Conservation (phyloP, 371 early-diverging fungal genomes). For the Modicella reniformis region DNA sequence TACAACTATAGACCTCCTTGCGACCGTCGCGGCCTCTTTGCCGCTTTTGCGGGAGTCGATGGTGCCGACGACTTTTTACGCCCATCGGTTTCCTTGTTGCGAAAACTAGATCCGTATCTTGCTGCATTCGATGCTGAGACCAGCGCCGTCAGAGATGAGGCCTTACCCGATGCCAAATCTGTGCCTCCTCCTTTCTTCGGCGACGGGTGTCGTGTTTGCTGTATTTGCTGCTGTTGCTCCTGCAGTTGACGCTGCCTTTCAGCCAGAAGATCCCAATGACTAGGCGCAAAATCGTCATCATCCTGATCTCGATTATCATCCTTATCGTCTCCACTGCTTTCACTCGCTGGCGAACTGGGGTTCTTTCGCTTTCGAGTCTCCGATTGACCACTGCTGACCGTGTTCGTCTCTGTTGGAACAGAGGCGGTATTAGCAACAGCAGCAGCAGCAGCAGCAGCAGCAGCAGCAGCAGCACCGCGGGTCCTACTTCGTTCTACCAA, state of each 20-base stretch:
- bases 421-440: not conserved
- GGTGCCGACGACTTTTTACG: slow-evolving; percentile 3
- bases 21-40: not conserved
- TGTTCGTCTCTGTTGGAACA: too few species aligned
- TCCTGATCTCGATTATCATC: slow-evolving; percentile 19
- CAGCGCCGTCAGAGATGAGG: slow-evolving; percentile 23
- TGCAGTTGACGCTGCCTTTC: slow-evolving; percentile 27
- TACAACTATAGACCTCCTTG: slow-evolving; percentile 1
- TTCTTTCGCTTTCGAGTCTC: slow-evolving; percentile 9
- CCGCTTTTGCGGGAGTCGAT: not conserved
- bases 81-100: slow-evolving; percentile 22
- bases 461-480: slow-evolving; percentile 9
- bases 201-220: not conserved
- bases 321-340: slow-evolving; percentile 6
- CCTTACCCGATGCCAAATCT: slow-evolving; percentile 9
- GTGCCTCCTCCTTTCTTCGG: not conserved
- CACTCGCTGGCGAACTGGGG: not conserved
- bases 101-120: slow-evolving; percentile 34
- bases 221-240: slow-evolving; percentile 3
- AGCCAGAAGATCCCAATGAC: slow-evolving; percentile 48
- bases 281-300: slow-evolving; percentile 24
- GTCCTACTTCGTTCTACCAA: slow-evolving; percentile 23
- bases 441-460: not conserved
- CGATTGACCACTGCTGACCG: not conserved
- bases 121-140: slow-evolving; percentile 42